A percentile compares a stretch with the other conserved stretches of the same genome.
phyloP scores from a whole-genome alignment of 2,329 filamentous ascomycete genomes.

The Trichophyton schoenleinii region DNA sequence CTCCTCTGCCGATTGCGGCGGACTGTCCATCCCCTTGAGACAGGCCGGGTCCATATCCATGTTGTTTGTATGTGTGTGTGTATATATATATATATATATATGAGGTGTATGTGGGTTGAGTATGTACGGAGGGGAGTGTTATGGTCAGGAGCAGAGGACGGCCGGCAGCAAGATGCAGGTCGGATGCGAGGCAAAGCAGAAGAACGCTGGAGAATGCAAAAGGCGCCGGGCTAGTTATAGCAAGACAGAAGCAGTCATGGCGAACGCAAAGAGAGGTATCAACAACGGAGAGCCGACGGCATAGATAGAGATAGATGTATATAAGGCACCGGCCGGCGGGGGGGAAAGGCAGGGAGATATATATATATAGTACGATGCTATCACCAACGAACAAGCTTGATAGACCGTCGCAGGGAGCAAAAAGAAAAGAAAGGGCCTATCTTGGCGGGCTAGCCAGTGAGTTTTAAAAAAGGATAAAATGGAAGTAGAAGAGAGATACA shows the following conservation, averaged over 20 bases:
- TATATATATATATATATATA: neutral
- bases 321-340: neutral
- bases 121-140: neutral
- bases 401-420: neutral
- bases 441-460: neutral
- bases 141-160: neutral
- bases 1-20: constrained; percentile 1
- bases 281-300: neutral
- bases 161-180: too few relatives aligned
- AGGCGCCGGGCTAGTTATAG: neutral
- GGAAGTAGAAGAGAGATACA: neutral
- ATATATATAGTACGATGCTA: neutral
- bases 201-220: neutral
- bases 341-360: neutral
- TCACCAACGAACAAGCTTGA: neutral
- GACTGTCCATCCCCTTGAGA: neutral
- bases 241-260: neutral
- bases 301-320: neutral
- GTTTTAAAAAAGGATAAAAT: neutral
- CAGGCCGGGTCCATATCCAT: constrained; percentile 5
- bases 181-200: neutral
- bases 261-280: neutral
- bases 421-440: neutral
- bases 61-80: neutral
- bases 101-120: neutral